These are phyloP conservation scores for Eucalyptus viminalis DNA, from an alignment of 345 rosid species.

Conservation along the genomic window DNA sequence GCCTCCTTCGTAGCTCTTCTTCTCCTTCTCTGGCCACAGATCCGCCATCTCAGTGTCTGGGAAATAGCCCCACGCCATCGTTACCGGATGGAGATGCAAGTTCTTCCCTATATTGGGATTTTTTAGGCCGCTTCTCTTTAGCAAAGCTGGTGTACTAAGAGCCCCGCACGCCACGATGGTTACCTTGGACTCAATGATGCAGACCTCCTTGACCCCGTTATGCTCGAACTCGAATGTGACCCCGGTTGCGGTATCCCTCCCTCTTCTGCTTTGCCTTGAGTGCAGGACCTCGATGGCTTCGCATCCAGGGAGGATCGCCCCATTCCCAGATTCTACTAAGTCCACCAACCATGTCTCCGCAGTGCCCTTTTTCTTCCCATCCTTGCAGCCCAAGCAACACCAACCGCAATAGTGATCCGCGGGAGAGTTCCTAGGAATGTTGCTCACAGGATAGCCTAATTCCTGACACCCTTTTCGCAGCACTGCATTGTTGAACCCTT, in stretches of 20 bases:
- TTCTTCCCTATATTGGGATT: conserved; percentile 57
- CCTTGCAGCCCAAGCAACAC: conserved; percentile 79
- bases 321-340: conserved; percentile 54
- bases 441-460: conserved; percentile 42
- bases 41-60: conserved; percentile 8
- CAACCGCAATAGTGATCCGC: conserved; percentile 76
- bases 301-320: conserved; percentile 58
- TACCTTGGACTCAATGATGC: conserved; percentile 43
- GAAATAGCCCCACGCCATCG: conserved; percentile 88
- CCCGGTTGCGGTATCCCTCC: conserved; percentile 29
- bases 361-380: conserved; percentile 65
- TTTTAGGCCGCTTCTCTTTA: conserved; percentile 50
- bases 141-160: conserved; percentile 43
- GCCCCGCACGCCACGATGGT: conserved; percentile 76
- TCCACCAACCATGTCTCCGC: conserved; percentile 84
- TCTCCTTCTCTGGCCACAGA: conserved; percentile 29
- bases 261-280: conserved; percentile 1
- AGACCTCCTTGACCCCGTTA: conserved; percentile 24
- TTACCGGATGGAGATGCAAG: conserved; percentile 67
- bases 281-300: conserved; percentile 45
- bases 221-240: conserved; percentile 33
- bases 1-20: conserved; percentile 71
- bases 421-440: conserved; percentile 53
- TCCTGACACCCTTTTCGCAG: conserved; percentile 67
- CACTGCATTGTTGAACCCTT: conserved; percentile 62